These are phyloP conservation scores for Petunia hybrid DNA, from an alignment of 305 asterid genomes.

Conservation along the genomic window DNA sequence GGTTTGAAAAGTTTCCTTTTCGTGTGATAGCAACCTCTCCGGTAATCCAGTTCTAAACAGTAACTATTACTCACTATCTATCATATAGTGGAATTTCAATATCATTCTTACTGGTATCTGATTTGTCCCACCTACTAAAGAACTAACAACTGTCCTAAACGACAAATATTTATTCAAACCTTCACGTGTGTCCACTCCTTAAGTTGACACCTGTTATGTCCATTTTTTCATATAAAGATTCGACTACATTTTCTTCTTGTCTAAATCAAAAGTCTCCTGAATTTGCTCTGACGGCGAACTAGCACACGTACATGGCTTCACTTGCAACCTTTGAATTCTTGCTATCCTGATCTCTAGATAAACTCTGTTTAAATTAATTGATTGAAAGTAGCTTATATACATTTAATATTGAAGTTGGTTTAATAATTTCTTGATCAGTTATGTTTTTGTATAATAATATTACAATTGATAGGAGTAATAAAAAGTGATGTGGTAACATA, in stretches of 20 bases:
- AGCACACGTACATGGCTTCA: not conserved
- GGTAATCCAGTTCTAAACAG: conserved; percentile 40
- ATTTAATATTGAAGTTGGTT: too few species aligned
- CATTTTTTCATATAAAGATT: not conserved
- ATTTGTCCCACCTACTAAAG: conserved; percentile 24
- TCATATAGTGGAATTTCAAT: conserved; percentile 5
- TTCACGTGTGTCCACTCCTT: conserved; percentile 23
- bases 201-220: not conserved
- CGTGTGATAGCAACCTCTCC: conserved; percentile 50
- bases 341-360: not conserved
- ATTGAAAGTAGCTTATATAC: too few species aligned
- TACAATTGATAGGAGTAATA: too few species aligned
- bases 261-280: conserved; percentile 16
- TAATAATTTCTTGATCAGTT: too few species aligned
- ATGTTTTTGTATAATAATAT: too few species aligned
- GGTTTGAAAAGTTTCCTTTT: conserved; percentile 44
- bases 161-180: conserved; percentile 14
- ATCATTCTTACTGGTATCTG: not conserved
- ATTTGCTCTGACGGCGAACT: not conserved
- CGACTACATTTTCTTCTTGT: not conserved
- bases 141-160: conserved; percentile 25
- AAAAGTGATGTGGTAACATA: too few species aligned
- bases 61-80: not conserved
- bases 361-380: not conserved
- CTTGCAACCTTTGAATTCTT: not conserved